Conservation (phyloP, 2,329 filamentous ascomycete species). For the Aspergillus fructus region DNA sequence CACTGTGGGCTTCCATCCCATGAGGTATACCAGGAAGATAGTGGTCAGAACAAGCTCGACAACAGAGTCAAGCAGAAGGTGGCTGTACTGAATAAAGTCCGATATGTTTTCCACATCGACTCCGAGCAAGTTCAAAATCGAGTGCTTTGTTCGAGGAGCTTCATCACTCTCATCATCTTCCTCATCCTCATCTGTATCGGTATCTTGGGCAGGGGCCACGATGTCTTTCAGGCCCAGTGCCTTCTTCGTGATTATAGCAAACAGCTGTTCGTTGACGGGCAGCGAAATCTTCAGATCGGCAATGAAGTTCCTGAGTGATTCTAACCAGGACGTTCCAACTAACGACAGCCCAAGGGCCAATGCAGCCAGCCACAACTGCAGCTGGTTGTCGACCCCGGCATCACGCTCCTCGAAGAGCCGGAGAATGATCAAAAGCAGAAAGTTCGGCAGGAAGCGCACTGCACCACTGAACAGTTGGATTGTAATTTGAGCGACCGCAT, state of each 20-base stretch:
- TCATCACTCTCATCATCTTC: slow-evolving; percentile 38
- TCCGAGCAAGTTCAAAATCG: slow-evolving; percentile 71
- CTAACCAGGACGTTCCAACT: slow-evolving; percentile 55
- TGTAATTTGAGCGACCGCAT: slow-evolving; percentile 58
- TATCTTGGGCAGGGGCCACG: slow-evolving; percentile 28
- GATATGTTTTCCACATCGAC: slow-evolving; percentile 69
- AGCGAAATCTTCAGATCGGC: slow-evolving; percentile 32
- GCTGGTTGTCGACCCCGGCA: slow-evolving; percentile 46
- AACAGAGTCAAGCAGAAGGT: slow-evolving; percentile 61
- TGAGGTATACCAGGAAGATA: slow-evolving; percentile 62
- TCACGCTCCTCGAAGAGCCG: slow-evolving; percentile 59
- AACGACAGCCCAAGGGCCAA: slow-evolving; percentile 61
- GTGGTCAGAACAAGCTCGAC: slow-evolving; percentile 66
- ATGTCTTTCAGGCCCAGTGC: slow-evolving; percentile 73
- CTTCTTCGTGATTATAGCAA: slow-evolving; percentile 71
- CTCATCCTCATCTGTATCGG: slow-evolving; percentile 39
- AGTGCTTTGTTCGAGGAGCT: slow-evolving; percentile 55
- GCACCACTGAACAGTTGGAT: slow-evolving; percentile 55
- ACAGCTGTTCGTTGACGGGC: slow-evolving; percentile 66
- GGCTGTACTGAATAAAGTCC: slow-evolving; percentile 65
- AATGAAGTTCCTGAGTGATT: slow-evolving; percentile 42
- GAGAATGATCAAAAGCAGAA: slow-evolving; percentile 66
- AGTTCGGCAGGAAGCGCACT: slow-evolving; percentile 67
- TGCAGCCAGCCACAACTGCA: slow-evolving; percentile 56
- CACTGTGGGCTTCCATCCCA: slow-evolving; percentile 68